Evolutionary conservation across 192 early-diverging fungal genomes (phyloP).

Genomic region (Coemansia sp.): DNA sequence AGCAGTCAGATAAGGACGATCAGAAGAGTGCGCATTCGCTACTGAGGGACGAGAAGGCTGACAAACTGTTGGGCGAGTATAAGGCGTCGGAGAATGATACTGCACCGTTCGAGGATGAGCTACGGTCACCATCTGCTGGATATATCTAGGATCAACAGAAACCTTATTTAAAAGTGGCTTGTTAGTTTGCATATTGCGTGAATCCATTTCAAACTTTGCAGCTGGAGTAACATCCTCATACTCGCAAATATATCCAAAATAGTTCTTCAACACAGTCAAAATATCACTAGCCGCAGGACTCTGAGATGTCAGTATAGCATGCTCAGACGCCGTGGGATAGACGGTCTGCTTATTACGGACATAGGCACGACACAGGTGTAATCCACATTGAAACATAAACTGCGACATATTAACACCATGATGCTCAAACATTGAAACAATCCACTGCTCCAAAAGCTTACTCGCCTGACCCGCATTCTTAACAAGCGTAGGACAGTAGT

Average conservation of each 20-base stretch:
- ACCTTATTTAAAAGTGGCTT: not conserved
- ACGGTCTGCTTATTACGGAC: constrained; percentile 13
- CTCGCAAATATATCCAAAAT: constrained; percentile 15
- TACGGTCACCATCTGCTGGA: not conserved
- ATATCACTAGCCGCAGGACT: not conserved
- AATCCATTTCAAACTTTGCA: constrained; percentile 10
- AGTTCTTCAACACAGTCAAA: constrained; percentile 1
- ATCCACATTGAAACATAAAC: constrained; percentile 24
- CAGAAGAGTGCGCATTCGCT: not conserved
- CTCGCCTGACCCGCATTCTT: constrained; percentile 14
- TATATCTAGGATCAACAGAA: not conserved
- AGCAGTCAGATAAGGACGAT: not conserved
- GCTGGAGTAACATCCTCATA: constrained; percentile 10
- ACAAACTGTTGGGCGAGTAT: not conserved
- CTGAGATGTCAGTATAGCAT: not conserved
- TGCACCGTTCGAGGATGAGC: not conserved
- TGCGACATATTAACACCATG: constrained; percentile 25
- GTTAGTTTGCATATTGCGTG: constrained; percentile 4
- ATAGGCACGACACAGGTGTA: constrained; percentile 16
- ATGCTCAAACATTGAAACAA: constrained; percentile 30
- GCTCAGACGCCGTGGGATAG: not conserved
- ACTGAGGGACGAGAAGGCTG: not conserved
- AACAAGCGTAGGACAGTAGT: constrained; percentile 8
- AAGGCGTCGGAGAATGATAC: not conserved
- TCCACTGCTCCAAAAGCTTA: constrained; percentile 46